Percentiles rank a stretch among this genome's conserved stretches.
Conservation (phyloP, 2,329 filamentous ascomycete genomes). For the Aschersonia sp. region DNA sequence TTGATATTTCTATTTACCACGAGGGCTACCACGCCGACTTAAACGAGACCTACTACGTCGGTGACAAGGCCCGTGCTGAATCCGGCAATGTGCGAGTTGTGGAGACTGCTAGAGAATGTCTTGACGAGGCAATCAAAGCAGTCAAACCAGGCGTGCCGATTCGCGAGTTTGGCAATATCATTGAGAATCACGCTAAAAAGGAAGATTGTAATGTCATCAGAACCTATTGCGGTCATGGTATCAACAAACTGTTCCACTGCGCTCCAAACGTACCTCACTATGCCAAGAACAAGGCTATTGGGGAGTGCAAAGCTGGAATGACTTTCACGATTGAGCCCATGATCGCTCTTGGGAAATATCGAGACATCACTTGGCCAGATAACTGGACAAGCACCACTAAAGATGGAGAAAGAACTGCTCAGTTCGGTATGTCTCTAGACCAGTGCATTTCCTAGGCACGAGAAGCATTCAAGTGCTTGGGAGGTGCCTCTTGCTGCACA, state of each 20-base stretch:
- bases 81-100: conserved; percentile 81
- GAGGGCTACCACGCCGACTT: conserved; percentile 91
- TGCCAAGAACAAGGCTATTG: conserved; percentile 95
- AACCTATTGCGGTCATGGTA: conserved; percentile 91
- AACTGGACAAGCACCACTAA: conserved; percentile 95
- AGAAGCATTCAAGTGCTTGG: too few relatives aligned
- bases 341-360: conserved; percentile 84
- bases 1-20: conserved; percentile 90
- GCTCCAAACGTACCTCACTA: conserved; percentile 94
- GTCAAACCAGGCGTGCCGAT: conserved; percentile 91
- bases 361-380: conserved; percentile 94
- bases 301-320: conserved; percentile 89
- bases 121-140: conserved; percentile 76
- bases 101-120: conserved; percentile 75
- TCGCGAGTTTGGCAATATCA: conserved; percentile 84
- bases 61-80: conserved; percentile 70
- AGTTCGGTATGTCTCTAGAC: conserved; percentile 57
- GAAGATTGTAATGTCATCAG: conserved; percentile 81
- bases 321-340: conserved; percentile 99
- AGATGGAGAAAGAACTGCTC: conserved; percentile 80
- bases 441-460: too few relatives aligned
- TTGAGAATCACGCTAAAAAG: conserved; percentile 86
- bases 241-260: conserved; percentile 88
- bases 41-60: conserved; percentile 98
- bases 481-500: too few relatives aligned